Conservation (phyloP, 2,329 filamentous ascomycete species). For the Alternaria ventricosa region DNA sequence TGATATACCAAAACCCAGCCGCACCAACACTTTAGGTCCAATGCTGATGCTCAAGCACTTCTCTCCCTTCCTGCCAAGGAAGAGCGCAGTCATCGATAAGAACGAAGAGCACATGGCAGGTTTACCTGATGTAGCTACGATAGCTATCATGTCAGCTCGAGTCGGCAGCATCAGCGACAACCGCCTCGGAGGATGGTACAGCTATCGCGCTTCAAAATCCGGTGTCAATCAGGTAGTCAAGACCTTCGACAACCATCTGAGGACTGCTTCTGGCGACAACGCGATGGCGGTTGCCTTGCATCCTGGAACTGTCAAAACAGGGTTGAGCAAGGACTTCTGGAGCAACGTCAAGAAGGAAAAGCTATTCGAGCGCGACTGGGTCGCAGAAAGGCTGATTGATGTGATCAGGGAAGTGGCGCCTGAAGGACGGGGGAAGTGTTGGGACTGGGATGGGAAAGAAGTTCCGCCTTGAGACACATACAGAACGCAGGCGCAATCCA, state of each 20-base stretch:
- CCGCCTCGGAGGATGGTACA: constrained; percentile 78
- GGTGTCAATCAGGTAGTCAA: constrained; percentile 74
- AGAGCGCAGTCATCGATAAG: constrained; percentile 30
- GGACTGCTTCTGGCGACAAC: constrained; percentile 62
- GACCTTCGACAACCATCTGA: constrained; percentile 73
- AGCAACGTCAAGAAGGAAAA: constrained; percentile 64
- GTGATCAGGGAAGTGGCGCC: constrained; percentile 72
- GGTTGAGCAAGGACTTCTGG: constrained; percentile 76
- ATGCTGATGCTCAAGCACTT: constrained; percentile 81
- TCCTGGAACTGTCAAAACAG: constrained; percentile 81
- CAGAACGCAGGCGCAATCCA: constrained; percentile 1
- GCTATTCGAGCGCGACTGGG: constrained; percentile 71
- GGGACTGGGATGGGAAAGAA: constrained; percentile 51
- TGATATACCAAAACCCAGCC: constrained; percentile 23
- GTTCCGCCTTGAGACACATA: constrained; percentile 39
- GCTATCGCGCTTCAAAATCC: constrained; percentile 78
- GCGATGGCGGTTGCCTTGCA: constrained; percentile 75
- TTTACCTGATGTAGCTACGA: constrained; percentile 63
- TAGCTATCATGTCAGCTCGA: constrained; percentile 78
- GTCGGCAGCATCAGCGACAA: constrained; percentile 80
- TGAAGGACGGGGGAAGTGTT: constrained; percentile 47
- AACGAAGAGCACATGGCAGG: constrained; percentile 27
- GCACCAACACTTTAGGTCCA: constrained; percentile 75
- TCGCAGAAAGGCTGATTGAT: constrained; percentile 68
- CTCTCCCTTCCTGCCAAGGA: constrained; percentile 69